Evolutionary conservation across 192 early-diverging fungal genomes (phyloP).

Genomic region (Mortierella antarctica): DNA sequence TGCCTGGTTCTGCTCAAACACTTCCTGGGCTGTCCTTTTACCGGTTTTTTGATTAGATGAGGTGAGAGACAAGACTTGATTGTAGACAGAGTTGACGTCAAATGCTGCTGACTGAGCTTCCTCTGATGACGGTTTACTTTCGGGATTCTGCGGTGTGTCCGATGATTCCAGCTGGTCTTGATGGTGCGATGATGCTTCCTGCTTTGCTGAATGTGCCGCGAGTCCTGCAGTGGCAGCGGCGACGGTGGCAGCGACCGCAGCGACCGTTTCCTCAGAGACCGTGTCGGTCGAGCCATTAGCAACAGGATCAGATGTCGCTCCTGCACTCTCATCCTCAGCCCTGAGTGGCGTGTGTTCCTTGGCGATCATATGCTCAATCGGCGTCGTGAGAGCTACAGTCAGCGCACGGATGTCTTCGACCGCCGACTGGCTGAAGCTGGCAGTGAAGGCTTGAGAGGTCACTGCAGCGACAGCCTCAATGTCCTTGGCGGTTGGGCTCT

Average conservation of each 20-base stretch:
- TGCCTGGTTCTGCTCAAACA: conserved; percentile 36
- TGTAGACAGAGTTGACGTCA: conserved; percentile 15
- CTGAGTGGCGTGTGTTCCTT: background rate
- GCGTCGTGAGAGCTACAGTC: conserved; percentile 19
- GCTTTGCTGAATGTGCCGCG: background rate
- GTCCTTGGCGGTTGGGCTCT: conserved; percentile 8
- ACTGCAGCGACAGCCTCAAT: conserved; percentile 12
- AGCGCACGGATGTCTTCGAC: conserved; percentile 10
- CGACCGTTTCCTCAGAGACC: background rate
- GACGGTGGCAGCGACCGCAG: conserved; percentile 9
- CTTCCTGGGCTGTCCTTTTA: conserved; percentile 24
- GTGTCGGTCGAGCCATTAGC: too few relatives aligned
- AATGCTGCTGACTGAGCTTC: background rate
- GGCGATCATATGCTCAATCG: background rate
- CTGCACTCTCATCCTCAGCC: background rate
- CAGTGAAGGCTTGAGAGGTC: conserved; percentile 12
- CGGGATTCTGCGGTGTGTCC: too few relatives aligned
- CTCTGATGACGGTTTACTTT: background rate
- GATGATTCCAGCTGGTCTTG: background rate
- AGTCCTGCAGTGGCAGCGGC: conserved; percentile 9
- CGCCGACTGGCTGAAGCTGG: conserved; percentile 3
- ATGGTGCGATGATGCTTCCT: background rate
- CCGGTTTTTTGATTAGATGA: conserved; percentile 10
- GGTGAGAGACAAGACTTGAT: conserved; percentile 29
- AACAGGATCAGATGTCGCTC: background rate